phyloP scores from a whole-genome alignment of 1,139 yeast genomes.

The Nakaseomyces kungkrabaensis region DNA sequence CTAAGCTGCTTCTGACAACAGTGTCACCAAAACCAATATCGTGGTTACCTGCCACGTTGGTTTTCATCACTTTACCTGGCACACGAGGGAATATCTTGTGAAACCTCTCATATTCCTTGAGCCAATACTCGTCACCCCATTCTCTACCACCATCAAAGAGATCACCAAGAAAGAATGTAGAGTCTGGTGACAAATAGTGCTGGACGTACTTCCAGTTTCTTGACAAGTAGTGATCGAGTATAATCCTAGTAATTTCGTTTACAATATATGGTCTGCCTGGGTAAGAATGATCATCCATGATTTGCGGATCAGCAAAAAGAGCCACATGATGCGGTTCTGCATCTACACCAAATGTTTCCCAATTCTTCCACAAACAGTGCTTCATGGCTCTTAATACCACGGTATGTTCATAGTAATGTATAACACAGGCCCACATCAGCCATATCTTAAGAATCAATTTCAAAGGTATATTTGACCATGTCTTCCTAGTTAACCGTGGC shows the following conservation, averaged over 20 bases:
- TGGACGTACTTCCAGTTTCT: slow-evolving; percentile 65
- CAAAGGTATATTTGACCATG: not conserved
- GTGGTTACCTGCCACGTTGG: slow-evolving; percentile 84
- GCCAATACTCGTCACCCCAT: slow-evolving; percentile 67
- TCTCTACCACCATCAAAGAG: slow-evolving; percentile 92
- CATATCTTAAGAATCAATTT: slow-evolving; percentile 1
- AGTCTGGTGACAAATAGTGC: slow-evolving; percentile 55
- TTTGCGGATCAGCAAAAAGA: slow-evolving; percentile 84
- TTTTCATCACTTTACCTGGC: slow-evolving; percentile 38
- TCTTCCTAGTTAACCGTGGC: not conserved
- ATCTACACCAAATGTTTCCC: slow-evolving; percentile 46
- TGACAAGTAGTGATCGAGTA: slow-evolving; percentile 63
- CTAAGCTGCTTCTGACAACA: slow-evolving; percentile 40
- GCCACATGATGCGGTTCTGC: slow-evolving; percentile 51
- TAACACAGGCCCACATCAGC: slow-evolving; percentile 37
- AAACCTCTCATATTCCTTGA: slow-evolving; percentile 62
- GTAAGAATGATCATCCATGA: slow-evolving; percentile 69
- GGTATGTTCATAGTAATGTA: slow-evolving; percentile 54
- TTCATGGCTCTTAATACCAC: slow-evolving; percentile 41
- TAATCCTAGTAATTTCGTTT: slow-evolving; percentile 38
- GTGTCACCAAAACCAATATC: slow-evolving; percentile 87
- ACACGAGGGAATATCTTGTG: slow-evolving; percentile 48
- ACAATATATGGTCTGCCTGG: slow-evolving; percentile 43
- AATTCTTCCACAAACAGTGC: slow-evolving; percentile 51
- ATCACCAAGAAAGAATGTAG: slow-evolving; percentile 78